Evolutionary conservation across 1,284 basidiomycete species (phyloP), one percentile per base, ranked within the genome.

Genomic region (Sphagnurus paluster): DNA sequence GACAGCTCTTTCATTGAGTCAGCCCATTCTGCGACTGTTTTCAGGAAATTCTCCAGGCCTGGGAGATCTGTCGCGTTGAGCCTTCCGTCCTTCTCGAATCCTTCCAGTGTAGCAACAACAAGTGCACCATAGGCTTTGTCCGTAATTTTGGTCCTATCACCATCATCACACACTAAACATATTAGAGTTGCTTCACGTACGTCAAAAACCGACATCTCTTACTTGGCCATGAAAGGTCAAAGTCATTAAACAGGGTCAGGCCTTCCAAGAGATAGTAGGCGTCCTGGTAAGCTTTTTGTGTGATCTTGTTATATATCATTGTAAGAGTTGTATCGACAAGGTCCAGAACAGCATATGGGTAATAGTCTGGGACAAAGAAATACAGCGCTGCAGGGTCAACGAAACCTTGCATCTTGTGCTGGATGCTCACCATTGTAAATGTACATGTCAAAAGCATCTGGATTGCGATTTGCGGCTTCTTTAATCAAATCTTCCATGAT

Each of bases 361-460:
- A 66, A 48, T 64, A 68, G 49, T 70, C 67, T 68, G 20, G 28
- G 14, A 14, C 28, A 14, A 14, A 33, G 2, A n/a, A 33, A 5
- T 8, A 33, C 17, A 7, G 19, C 28, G 36, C 29, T 17, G 43
- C 21, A 21, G 36, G 14, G 20, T n/a, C 48, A 29, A 10, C 17
- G 14, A 14, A 26, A 9, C n/a, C n/a, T n/a, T n/a, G n/a, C n/a
- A n/a, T n/a, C n/a, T 33, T 29, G 42, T 34, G 29, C 45, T 21
- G 25, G 24, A 25, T 13, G 28, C 62, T 28, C 39, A 70, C 71
- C 67, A 45, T 72, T 69, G 54, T 69, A 71, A 33, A 71, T 63
- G 46, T 70, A 69, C 63, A 73, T 68, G 39, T 61, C 62, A 38
- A 63, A 65, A 19, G 42, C 50, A 47, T 73, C 70, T 8, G 69